phyloP scores from a whole-genome alignment of 352 stramenopile species.

The Thraustochytrium sp. region DNA sequence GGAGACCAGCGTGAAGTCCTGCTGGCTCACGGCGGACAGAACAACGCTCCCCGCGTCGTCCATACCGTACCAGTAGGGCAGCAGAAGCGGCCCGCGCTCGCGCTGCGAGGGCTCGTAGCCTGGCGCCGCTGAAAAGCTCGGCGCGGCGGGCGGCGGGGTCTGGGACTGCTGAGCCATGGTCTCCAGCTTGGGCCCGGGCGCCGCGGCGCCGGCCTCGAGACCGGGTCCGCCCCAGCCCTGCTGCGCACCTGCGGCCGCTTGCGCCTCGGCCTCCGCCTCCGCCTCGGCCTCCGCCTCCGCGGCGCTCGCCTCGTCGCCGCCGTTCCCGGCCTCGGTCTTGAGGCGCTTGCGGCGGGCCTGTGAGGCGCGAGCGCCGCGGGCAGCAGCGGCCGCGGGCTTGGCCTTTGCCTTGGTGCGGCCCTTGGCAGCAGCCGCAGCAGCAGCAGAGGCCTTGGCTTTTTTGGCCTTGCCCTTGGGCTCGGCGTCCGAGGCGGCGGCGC shows the following conservation, averaged over 20 bases:
- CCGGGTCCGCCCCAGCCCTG: no score
- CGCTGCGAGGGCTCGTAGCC: constrained; percentile 8
- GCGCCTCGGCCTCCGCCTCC: neutral
- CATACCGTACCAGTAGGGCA: constrained; percentile 29
- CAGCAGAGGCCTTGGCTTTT: neutral
- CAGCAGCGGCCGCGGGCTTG: neutral
- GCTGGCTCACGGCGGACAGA: neutral
- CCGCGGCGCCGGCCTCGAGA: no score
- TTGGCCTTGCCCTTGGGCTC: neutral
- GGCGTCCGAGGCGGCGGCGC: neutral
- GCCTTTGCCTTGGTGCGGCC: neutral
- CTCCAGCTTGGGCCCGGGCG: no score
- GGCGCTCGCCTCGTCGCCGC: neutral
- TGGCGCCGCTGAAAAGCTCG: neutral
- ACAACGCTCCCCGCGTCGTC: neutral
- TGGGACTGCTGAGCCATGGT: no score
- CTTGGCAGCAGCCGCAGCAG: neutral
- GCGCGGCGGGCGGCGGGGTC: neutral
- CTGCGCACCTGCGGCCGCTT: neutral
- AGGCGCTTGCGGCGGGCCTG: neutral
- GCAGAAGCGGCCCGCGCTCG: neutral
- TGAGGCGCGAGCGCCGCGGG: neutral
- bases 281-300: neutral
- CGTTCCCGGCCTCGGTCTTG: neutral
- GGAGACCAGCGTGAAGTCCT: neutral